phyloP scores from a whole-genome alignment of 1,284 basidiomycete genomes.

The Meripilus lineatus region DNA sequence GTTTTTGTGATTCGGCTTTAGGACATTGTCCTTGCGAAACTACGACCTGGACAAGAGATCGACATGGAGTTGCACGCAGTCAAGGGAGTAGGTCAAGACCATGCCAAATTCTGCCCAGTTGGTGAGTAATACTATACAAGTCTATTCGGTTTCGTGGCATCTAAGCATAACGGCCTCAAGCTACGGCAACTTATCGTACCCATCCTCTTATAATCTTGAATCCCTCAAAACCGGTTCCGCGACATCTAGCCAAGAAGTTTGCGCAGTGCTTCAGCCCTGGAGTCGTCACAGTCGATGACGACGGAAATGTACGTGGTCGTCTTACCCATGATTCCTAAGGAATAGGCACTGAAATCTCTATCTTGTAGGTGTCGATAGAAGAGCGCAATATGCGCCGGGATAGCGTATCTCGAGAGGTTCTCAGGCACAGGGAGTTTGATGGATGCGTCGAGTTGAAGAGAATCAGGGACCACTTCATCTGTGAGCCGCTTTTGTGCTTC shows the following conservation, averaged over 20 bases:
- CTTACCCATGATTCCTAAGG: background rate
- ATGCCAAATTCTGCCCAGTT: conserved; percentile 98
- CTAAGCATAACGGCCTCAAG: conserved; percentile 34
- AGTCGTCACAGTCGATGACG: conserved; percentile 69
- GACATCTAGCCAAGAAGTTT: conserved; percentile 71
- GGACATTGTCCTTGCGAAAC: conserved; percentile 91
- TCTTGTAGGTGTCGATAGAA: conserved; percentile 47
- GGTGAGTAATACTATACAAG: conserved; percentile 39
- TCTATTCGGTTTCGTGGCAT: background rate
- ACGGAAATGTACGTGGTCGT: conserved; percentile 17
- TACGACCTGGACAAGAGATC: conserved; percentile 85
- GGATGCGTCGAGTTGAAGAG: conserved; percentile 82
- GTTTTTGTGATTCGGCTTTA: conserved; percentile 12
- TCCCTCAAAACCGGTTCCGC: conserved; percentile 60
- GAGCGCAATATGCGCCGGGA: conserved; percentile 74
- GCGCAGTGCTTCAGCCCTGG: conserved; percentile 86
- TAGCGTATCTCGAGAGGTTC: conserved; percentile 89
- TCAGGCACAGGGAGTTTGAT: conserved; percentile 89
- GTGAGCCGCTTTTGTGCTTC: conserved; percentile 39
- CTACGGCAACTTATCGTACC: conserved; percentile 92
- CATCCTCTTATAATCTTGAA: conserved; percentile 84
- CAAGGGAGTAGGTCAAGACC: conserved; percentile 94
- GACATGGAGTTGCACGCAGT: conserved; percentile 89
- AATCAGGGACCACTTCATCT: conserved; percentile 92
- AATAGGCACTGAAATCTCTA: background rate